Evolutionary conservation across 2,329 filamentous ascomycete species (phyloP), one percentile per base, ranked within the genome.

Genomic region (Diaporthe sp.): DNA sequence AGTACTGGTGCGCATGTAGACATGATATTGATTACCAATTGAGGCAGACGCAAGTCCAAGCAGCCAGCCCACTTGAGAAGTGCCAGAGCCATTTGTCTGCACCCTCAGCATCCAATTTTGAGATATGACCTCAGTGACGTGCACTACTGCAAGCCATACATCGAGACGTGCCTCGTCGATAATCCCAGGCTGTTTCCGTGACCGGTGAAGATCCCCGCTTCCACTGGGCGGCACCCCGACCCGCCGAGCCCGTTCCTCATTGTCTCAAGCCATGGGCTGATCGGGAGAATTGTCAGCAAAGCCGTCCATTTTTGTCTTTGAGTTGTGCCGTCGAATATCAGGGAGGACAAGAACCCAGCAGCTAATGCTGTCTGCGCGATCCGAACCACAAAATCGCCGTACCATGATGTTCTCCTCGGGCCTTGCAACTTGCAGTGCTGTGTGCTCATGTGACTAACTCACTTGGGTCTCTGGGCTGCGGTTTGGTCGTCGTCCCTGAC

Each of bases 371-470:
- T 53, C 49, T 53, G 57, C 55, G 71, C 58, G 42, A 53, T 60
- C 42, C 57, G 71, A 49, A n/a, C 42, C 37, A 31, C 25, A 31
- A 65, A 60, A 34, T 22, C 9, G 34, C 61, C 25, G 34, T 46
- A 10, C 39, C 13, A 17, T n/a, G 44, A 31, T 39, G 10, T 51
- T 28, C 22, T 31, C 8, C 10, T 37, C 25, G n/a, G 17, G 10
- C 34, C 13, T n/a, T 15, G 15, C 60, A 25, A 34, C 34, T 19
- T 70, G 74, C 53, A 76, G 71, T 73, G 44, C 37, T 28, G 51
- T 49, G 51, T 28, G 67, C 71, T 73, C 74, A 76, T 76, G 70
- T 76, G 61, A 76, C 44, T n/a, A 76, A 76, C 75, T 75, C 9
- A 76, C 75, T 72, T 34, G 73, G 73, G n/a, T 76, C 75, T n/a